Evolutionary conservation across 2,329 filamentous ascomycete species (phyloP), one percentile per base, ranked within the genome.

Genomic region (Byssothecium circinans): DNA sequence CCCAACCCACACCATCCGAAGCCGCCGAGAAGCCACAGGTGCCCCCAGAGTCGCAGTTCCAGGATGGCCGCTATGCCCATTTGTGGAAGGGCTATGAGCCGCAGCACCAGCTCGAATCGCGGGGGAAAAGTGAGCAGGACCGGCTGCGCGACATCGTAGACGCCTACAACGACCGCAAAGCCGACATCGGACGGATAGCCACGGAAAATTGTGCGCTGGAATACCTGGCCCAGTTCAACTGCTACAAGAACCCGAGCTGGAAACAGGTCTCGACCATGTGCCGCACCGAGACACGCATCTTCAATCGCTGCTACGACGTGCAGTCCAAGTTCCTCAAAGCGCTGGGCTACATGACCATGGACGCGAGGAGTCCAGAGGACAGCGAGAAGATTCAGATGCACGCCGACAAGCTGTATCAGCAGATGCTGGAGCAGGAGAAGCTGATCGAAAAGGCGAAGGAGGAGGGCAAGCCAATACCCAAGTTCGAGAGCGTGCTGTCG

Each of bases 151-250:
- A 89, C 67, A 85, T 97, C 46, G 77, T 96, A 42, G 87, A 92
- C 43, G 85, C 84, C 6, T 95, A 86, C 79, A 95, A 96, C 70
- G 84, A 89, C 65, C 85, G 91, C 52, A 89, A 88, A 67, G 81
- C 83, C 27, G 81, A 84, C 45, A 88, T 97, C 52, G 89, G 88
- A 23, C 79, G 81, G 34, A 88, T 90, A 1, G 91, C 92, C 8
- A 78, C 96, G 64, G 94, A 99, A 75, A 99, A 97, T 70, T 99
- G 94, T 72, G 87, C 90, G 1, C 71, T 91, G 51, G 89, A 95
- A 68, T 90, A 96, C 74, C 79, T 89, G 66, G 86, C 86, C 49
- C 86, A 95, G 77, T 84, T 86, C 50, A 80, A 87, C 39, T 99
- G 94, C 77, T 94, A 94, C 78, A 81, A 81, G 61, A 78, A 79